phyloP scores from a whole-genome alignment of 2,329 filamentous ascomycete genomes.

The Ascochyta rabiei region DNA sequence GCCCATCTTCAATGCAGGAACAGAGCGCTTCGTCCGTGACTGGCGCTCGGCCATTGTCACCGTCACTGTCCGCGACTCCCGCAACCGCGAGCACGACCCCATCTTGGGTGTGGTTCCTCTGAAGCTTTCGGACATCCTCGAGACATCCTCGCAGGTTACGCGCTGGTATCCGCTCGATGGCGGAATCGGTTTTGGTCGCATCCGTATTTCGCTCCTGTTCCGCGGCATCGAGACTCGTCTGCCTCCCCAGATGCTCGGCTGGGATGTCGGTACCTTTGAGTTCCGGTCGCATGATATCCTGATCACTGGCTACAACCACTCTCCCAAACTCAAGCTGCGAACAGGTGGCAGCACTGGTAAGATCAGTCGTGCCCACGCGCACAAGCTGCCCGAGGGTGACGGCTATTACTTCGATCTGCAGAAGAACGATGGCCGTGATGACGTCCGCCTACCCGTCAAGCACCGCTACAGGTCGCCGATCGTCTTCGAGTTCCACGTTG shows the following conservation, averaged over 20 bases:
- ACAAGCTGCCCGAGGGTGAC: conserved; percentile 63
- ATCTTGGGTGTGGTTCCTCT: conserved; percentile 91
- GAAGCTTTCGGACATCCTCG: conserved; percentile 84
- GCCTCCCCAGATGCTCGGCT: conserved; percentile 84
- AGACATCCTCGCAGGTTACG: conserved; percentile 84
- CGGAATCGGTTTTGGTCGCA: conserved; percentile 85
- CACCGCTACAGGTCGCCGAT: conserved; percentile 89
- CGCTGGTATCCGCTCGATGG: conserved; percentile 97
- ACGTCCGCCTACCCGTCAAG: conserved; percentile 82
- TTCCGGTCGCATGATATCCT: conserved; percentile 75
- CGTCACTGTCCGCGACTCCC: conserved; percentile 83
- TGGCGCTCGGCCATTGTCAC: conserved; percentile 90
- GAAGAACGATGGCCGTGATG: conserved; percentile 56
- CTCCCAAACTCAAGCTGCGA: conserved; percentile 73
- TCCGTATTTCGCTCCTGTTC: conserved; percentile 88
- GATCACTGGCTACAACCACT: conserved; percentile 65
- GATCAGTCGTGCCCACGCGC: conserved; percentile 68
- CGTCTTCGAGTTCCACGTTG: conserved; percentile 81
- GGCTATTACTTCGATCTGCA: conserved; percentile 65
- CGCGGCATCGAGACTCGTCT: conserved; percentile 85
- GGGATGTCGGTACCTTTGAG: conserved; percentile 95
- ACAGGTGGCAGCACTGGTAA: conserved; percentile 83
- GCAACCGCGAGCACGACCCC: conserved; percentile 91
- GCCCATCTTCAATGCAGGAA: conserved; percentile 96
- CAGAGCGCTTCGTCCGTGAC: conserved; percentile 89